phyloP scores from a whole-genome alignment of 2,329 filamentous ascomycete species.

The Trichoderma simmonsii region DNA sequence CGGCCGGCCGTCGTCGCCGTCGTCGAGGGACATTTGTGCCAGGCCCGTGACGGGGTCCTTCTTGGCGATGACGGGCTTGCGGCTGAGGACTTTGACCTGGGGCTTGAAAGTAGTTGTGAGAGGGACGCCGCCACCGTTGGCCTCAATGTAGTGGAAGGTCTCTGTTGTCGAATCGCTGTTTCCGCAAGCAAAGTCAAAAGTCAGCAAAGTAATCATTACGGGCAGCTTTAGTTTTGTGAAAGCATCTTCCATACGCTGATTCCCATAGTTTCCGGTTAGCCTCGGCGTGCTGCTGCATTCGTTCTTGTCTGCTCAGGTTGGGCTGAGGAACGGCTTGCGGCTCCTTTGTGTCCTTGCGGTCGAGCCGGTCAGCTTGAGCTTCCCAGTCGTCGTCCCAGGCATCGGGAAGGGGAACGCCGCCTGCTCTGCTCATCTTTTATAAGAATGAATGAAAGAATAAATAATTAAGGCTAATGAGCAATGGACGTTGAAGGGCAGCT shows the following conservation, averaged over 20 bases:
- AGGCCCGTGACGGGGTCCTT: slow-evolving; percentile 52
- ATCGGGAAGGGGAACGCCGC: slow-evolving; percentile 62
- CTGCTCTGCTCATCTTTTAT: slow-evolving; percentile 39
- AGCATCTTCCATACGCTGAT: slow-evolving; percentile 62
- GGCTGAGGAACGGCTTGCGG: slow-evolving; percentile 35
- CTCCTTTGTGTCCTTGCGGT: slow-evolving; percentile 36
- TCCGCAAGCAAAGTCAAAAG: background rate
- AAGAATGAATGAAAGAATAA: background rate
- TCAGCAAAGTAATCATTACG: background rate
- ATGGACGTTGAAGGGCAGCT: background rate
- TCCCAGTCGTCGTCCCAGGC: slow-evolving; percentile 96
- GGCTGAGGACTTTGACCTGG: slow-evolving; percentile 77
- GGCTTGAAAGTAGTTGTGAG: slow-evolving; percentile 70
- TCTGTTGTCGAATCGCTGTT: slow-evolving; percentile 64
- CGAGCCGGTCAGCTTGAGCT: slow-evolving; percentile 61
- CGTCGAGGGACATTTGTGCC: slow-evolving; percentile 43
- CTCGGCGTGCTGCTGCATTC: slow-evolving; percentile 75
- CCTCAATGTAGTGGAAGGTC: slow-evolving; percentile 71
- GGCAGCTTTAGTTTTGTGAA: background rate
- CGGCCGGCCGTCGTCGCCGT: slow-evolving; percentile 59
- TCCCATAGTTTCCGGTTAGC: slow-evolving; percentile 85
- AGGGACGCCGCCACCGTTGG: slow-evolving; percentile 56
- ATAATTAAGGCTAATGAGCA: background rate
- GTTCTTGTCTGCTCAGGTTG: slow-evolving; percentile 68
- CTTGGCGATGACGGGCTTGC: slow-evolving; percentile 67